These are phyloP conservation scores for Citrus australasica DNA, from an alignment of 345 rosid genomes.

Conservation along the genomic window DNA sequence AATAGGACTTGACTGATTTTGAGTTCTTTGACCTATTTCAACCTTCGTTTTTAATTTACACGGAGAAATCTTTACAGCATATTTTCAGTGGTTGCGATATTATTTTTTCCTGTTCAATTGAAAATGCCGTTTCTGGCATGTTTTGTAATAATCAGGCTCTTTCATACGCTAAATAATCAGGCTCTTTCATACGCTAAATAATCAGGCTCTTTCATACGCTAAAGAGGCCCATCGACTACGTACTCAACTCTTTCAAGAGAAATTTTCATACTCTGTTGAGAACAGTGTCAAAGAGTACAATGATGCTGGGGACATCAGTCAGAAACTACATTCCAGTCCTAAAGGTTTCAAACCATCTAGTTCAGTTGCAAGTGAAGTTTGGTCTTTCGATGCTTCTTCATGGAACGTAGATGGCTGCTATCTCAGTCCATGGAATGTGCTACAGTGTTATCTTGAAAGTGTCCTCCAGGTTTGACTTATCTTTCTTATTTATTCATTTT, in stretches of 20 bases:
- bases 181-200: too few species aligned
- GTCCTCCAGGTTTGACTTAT: conserved; percentile 67
- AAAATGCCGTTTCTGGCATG: background rate
- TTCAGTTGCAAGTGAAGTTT: conserved; percentile 49
- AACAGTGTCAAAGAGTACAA: conserved; percentile 36
- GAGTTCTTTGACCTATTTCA: background rate
- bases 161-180: conserved; percentile 68
- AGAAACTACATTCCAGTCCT: conserved; percentile 38
- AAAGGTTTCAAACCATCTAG: conserved; percentile 41
- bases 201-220: conserved; percentile 79
- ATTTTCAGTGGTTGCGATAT: background rate
- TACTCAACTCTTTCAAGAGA: conserved; percentile 65
- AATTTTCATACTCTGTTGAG: conserved; percentile 62
- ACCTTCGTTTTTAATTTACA: background rate
- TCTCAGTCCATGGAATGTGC: conserved; percentile 85
- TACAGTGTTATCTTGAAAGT: conserved; percentile 90
- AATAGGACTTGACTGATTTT: background rate
- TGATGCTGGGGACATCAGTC: conserved; percentile 36
- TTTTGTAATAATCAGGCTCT: conserved; percentile 57
- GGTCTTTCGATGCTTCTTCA: conserved; percentile 42
- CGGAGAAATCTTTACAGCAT: background rate
- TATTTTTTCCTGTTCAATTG: background rate
- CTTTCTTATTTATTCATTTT: conserved; percentile 4
- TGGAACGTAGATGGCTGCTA: conserved; percentile 47
- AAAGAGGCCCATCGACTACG: conserved; percentile 74